phyloP scores from a whole-genome alignment of 2,329 filamentous ascomycete species.

The Penicillium sp. region DNA sequence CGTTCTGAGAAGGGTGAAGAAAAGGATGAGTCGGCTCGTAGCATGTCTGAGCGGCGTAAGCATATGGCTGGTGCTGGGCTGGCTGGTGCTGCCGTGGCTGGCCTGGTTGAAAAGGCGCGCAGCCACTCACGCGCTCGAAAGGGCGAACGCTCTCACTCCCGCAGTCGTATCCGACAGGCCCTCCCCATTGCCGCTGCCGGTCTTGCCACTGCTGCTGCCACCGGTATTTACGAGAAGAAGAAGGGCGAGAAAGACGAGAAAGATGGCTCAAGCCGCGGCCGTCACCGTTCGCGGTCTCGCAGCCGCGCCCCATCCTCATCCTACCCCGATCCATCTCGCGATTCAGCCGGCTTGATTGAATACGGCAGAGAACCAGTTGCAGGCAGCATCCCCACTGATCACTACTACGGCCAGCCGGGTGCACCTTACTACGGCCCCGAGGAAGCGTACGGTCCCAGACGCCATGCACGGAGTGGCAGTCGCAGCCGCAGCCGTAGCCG shows the following conservation, averaged over 20 bases:
- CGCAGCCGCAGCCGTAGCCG: conserved; percentile 41
- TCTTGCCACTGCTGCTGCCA: conserved; percentile 59
- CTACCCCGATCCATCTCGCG: conserved; percentile 42
- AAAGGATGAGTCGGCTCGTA: conserved; percentile 27
- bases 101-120: conserved; percentile 57
- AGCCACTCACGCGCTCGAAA: conserved; percentile 57
- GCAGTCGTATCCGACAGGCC: conserved; percentile 56
- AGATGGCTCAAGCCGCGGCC: conserved; percentile 41
- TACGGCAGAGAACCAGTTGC: conserved; percentile 64
- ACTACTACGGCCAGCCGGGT: conserved; percentile 47
- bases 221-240: conserved; percentile 62
- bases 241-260: conserved; percentile 60
- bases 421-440: conserved; percentile 43
- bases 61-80: conserved; percentile 62
- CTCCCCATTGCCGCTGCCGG: conserved; percentile 62
- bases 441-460: conserved; percentile 45
- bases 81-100: conserved; percentile 61
- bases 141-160: conserved; percentile 52
- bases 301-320: conserved; percentile 41
- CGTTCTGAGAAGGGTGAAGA: conserved; percentile 18
- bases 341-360: conserved; percentile 58
- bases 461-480: conserved; percentile 50
- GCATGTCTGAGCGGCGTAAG: conserved; percentile 53
- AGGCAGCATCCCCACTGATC: conserved; percentile 51
- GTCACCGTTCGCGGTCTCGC: conserved; percentile 49